These are phyloP conservation scores for Ampelomyces quisqualis DNA, from an alignment of 2,329 filamentous ascomycete genomes.

Conservation along the genomic window DNA sequence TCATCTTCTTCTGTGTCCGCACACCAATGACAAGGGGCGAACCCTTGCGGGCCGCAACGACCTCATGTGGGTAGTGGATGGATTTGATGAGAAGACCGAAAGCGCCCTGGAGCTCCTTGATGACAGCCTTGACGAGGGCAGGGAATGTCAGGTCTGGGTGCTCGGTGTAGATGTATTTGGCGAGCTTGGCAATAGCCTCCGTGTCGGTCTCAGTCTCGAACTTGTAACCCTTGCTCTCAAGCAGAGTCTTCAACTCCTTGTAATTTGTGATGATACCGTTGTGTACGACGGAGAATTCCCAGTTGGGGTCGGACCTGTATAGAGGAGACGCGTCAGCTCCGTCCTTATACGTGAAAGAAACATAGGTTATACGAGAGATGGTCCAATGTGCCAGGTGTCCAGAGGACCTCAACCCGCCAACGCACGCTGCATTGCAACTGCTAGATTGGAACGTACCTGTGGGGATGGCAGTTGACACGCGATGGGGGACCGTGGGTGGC, in stretches of 20 bases:
- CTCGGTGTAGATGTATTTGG: slow-evolving; percentile 96
- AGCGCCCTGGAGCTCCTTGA: slow-evolving; percentile 96
- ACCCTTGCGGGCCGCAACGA: slow-evolving; percentile 96
- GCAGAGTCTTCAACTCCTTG: slow-evolving; percentile 95
- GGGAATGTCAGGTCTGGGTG: slow-evolving; percentile 95
- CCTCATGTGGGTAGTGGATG: slow-evolving; percentile 96
- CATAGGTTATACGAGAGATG: slow-evolving; percentile 9
- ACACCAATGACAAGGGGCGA: slow-evolving; percentile 97
- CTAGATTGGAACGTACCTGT: slow-evolving; percentile 71
- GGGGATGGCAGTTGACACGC: slow-evolving; percentile 94
- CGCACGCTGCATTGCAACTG: slow-evolving; percentile 4
- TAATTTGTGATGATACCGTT: slow-evolving; percentile 99
- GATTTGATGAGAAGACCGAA: slow-evolving; percentile 98
- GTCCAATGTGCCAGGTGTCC: slow-evolving; percentile 6
- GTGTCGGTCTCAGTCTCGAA: slow-evolving; percentile 99
- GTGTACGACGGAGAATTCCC: slow-evolving; percentile 97
- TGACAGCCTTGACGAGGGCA: slow-evolving; percentile 93
- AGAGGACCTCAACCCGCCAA: slow-evolving; percentile 17
- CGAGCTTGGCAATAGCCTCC: slow-evolving; percentile 97
- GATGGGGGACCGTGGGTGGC: slow-evolving; percentile 95
- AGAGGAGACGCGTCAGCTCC: slow-evolving; percentile 20
- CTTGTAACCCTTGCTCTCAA: slow-evolving; percentile 91
- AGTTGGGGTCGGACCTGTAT: slow-evolving; percentile 80
- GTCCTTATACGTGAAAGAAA: slow-evolving; percentile 3
- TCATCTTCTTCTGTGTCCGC: slow-evolving; percentile 97